Conservation (phyloP, 1,284 basidiomycete genomes). For the Xanthoconium separans region DNA sequence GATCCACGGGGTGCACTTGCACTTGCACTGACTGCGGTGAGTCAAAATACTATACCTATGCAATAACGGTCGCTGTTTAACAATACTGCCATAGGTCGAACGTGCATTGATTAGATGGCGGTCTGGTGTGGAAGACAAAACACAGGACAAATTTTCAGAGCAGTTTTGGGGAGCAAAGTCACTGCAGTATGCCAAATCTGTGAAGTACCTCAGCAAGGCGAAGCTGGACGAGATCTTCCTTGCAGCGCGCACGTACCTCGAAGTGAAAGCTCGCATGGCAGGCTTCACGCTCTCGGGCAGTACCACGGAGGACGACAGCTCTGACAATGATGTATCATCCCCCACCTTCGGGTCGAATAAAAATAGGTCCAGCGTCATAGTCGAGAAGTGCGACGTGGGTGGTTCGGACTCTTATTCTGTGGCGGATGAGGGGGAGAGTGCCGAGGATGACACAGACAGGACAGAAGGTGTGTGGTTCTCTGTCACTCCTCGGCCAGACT, state of each 20-base stretch:
- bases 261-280: too few relatives aligned
- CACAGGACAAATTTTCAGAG: background rate
- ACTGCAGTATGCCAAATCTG: background rate
- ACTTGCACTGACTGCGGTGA: background rate
- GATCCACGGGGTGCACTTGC: background rate
- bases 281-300: too few relatives aligned
- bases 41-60: background rate
- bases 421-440: too few relatives aligned
- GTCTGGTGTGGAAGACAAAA: background rate
- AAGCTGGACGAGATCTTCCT: background rate
- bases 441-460: too few relatives aligned
- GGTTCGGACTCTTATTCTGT: too few relatives aligned
- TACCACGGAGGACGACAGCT: too few relatives aligned
- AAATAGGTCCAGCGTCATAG: too few relatives aligned
- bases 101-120: background rate
- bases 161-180: background rate
- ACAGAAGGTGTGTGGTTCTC: too few relatives aligned
- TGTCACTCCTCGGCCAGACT: too few relatives aligned
- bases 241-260: background rate
- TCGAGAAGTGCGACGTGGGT: too few relatives aligned
- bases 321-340: too few relatives aligned
- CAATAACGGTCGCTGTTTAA: background rate
- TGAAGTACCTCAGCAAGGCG: background rate
- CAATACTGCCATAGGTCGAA: background rate
- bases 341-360: too few relatives aligned